phyloP scores from a whole-genome alignment of 345 rosid species.

The Aegle marmelos region DNA sequence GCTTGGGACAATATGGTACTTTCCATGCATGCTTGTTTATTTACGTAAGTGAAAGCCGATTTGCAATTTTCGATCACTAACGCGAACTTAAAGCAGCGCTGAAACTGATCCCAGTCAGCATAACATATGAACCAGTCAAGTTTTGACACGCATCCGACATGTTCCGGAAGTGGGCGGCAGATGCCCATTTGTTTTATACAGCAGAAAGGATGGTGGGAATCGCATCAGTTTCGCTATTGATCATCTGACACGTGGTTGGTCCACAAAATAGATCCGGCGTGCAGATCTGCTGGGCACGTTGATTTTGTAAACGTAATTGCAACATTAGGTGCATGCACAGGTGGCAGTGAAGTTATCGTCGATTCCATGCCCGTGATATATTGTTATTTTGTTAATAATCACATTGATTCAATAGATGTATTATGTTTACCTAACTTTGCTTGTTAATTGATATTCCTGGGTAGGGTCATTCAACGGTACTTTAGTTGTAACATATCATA shows the following conservation, averaged over 20 bases:
- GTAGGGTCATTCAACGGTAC: too few relatives aligned
- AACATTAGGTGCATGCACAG: too few relatives aligned
- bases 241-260: not conserved
- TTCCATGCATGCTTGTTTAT: not conserved
- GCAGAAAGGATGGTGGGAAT: not conserved
- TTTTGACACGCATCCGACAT: not conserved
- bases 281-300: too few relatives aligned
- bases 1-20: not conserved
- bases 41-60: not conserved
- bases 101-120: not conserved
- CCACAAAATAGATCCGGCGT: not conserved
- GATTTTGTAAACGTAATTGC: too few relatives aligned
- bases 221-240: not conserved
- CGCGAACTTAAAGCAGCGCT: too few relatives aligned
- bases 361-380: too few relatives aligned
- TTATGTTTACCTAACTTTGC: too few relatives aligned
- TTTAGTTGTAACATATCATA: fast-evolving
- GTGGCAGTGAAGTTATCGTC: too few relatives aligned
- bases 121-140: not conserved
- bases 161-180: not conserved
- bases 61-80: not conserved
- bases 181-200: not conserved
- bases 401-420: too few relatives aligned
- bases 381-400: too few relatives aligned
- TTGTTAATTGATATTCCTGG: too few relatives aligned